phyloP scores from a whole-genome alignment of 495 filamentous ascomycete genomes.

The Xylaria grammica region DNA sequence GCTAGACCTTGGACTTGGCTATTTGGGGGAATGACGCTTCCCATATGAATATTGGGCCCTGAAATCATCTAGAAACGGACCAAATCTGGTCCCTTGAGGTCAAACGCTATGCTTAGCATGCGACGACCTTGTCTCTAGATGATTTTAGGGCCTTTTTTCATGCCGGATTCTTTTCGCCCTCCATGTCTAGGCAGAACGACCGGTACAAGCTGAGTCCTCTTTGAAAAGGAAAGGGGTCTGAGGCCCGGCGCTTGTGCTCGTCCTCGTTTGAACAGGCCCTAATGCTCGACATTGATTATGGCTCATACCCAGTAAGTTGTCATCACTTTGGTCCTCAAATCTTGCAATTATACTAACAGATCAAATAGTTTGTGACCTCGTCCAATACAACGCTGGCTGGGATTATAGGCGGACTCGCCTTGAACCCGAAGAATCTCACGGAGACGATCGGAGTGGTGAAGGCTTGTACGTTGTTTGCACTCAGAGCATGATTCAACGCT shows the following conservation, averaged over 20 bases:
- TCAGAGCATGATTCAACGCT: background rate
- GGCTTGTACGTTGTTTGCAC: slow-evolving; percentile 50
- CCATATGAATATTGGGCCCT: too few relatives aligned
- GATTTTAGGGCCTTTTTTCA: too few relatives aligned
- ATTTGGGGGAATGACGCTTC: too few relatives aligned
- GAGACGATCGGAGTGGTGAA: slow-evolving; percentile 84
- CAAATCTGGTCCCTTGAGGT: too few relatives aligned
- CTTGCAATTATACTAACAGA: slow-evolving; percentile 59
- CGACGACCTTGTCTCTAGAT: too few relatives aligned
- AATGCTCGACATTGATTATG: slow-evolving; percentile 51
- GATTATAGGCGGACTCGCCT: slow-evolving; percentile 70
- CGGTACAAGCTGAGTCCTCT: too few relatives aligned
- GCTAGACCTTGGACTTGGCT: too few relatives aligned
- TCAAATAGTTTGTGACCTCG: slow-evolving; percentile 84
- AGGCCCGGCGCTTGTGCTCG: background rate
- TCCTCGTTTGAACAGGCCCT: slow-evolving; percentile 52
- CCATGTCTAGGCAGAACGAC: too few relatives aligned
- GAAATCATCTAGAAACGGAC: too few relatives aligned
- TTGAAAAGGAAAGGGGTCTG: background rate
- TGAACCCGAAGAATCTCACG: slow-evolving; percentile 55
- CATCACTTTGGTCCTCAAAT: background rate
- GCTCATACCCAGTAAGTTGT: slow-evolving; percentile 9
- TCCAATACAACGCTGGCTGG: slow-evolving; percentile 77
- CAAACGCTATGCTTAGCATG: too few relatives aligned
- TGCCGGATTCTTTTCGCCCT: too few relatives aligned